phyloP scores from a whole-genome alignment of 169 alveolate genomes.

The Amoebophrya sp. region DNA sequence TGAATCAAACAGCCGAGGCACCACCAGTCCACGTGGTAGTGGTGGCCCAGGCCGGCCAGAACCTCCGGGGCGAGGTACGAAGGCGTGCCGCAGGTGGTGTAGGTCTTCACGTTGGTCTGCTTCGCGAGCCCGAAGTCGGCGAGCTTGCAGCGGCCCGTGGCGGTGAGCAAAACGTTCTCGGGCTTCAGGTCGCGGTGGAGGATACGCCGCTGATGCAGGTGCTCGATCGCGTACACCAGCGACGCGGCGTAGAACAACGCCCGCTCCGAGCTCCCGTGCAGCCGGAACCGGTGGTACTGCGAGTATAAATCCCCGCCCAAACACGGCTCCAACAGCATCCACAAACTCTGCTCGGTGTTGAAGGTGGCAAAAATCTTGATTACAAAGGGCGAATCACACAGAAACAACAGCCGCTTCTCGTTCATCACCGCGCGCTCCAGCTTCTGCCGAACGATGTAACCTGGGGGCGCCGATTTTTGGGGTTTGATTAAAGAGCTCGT shows the following conservation, averaged over 20 bases:
- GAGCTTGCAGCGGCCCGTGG: conserved; percentile 81
- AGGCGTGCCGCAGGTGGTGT: conserved; percentile 86
- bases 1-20: too few species aligned
- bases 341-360: too few species aligned
- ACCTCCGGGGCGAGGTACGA: conserved; percentile 87
- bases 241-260: conserved; percentile 73
- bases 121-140: conserved; percentile 90
- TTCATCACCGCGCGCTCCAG: background rate
- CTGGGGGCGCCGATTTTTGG: too few species aligned
- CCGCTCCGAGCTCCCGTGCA: conserved; percentile 17
- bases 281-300: too few species aligned
- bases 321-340: too few species aligned
- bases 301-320: too few species aligned
- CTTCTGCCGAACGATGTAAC: background rate
- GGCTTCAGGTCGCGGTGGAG: conserved; percentile 90
- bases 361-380: too few species aligned
- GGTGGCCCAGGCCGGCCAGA: conserved; percentile 9
- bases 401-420: too few species aligned
- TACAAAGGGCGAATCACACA: too few species aligned
- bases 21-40: too few species aligned
- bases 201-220: conserved; percentile 69
- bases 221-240: conserved; percentile 56
- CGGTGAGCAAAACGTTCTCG: conserved; percentile 82
- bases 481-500: too few species aligned
- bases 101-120: conserved; percentile 70